These are phyloP conservation scores for Globisporangium echinulatum DNA, from an alignment of 352 stramenopile species.

Conservation along the genomic window DNA sequence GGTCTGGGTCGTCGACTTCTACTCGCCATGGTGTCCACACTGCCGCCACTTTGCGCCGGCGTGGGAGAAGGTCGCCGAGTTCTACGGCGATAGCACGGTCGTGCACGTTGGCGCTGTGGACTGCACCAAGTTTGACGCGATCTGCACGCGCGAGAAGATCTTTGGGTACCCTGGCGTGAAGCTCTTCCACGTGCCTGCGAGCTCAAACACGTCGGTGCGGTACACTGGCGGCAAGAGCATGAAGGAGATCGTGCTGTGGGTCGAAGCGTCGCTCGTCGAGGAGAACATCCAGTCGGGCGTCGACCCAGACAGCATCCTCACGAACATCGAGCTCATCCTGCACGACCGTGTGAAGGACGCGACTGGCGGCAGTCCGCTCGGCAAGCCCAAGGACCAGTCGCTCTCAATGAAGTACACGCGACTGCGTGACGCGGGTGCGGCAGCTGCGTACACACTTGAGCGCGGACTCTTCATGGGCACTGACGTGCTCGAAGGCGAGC, in stretches of 20 bases:
- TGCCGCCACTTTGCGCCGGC: conserved; percentile 73
- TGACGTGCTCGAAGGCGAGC: conserved; percentile 50
- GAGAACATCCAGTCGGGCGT: conserved; percentile 47
- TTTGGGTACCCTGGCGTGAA: conserved; percentile 60
- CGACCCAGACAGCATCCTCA: conserved; percentile 33
- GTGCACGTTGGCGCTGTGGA: conserved; percentile 74
- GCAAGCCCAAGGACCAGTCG: conserved; percentile 33
- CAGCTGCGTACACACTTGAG: conserved; percentile 63
- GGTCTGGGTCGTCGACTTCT: conserved; percentile 82
- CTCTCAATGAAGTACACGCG: conserved; percentile 61
- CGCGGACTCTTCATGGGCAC: conserved; percentile 67
- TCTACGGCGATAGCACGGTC: conserved; percentile 47
- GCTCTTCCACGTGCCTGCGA: conserved; percentile 57
- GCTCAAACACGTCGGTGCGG: conserved; percentile 16
- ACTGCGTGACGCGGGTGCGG: conserved; percentile 58
- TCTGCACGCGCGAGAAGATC: conserved; percentile 62
- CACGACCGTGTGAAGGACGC: conserved; percentile 26
- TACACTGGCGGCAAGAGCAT: conserved; percentile 23
- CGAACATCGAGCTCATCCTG: conserved; percentile 39
- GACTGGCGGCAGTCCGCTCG: conserved; percentile 12
- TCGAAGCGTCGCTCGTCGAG: conserved; percentile 48
- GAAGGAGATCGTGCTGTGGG: conserved; percentile 53
- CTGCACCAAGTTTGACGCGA: conserved; percentile 48
- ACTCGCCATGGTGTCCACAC: conserved; percentile 81
- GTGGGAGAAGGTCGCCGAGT: conserved; percentile 60